Evolutionary conservation across 2,329 filamentous ascomycete species (phyloP).

Genomic region (Venturia effusa): DNA sequence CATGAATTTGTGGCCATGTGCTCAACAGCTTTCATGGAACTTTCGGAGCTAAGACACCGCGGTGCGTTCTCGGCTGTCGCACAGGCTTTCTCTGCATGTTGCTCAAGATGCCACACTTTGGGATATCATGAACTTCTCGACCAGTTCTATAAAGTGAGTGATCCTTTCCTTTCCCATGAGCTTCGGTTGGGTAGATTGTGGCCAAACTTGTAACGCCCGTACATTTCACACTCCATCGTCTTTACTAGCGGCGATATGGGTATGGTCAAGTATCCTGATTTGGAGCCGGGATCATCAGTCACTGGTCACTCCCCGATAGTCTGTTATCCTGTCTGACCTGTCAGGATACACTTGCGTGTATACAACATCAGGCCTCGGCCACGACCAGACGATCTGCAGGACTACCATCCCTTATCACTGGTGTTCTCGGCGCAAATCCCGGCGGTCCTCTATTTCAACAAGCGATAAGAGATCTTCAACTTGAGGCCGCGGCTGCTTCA

Average conservation of each 20-base stretch:
- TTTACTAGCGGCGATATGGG: neutral
- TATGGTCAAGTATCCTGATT: neutral
- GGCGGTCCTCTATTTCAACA: conserved; percentile 46
- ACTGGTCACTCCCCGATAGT: neutral
- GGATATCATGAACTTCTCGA: conserved; percentile 30
- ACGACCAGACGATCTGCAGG: conserved; percentile 83
- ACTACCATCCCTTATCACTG: conserved; percentile 76
- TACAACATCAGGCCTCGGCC: conserved; percentile 65
- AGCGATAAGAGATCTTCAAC: conserved; percentile 52
- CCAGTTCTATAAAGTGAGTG: conserved; percentile 53
- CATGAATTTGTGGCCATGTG: conserved; percentile 57
- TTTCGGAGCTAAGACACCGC: conserved; percentile 74
- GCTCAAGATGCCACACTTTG: conserved; percentile 51
- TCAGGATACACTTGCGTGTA: conserved; percentile 55
- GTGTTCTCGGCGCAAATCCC: conserved; percentile 60
- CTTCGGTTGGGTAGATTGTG: neutral
- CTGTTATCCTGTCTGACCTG: neutral
- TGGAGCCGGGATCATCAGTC: neutral
- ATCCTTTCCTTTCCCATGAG: neutral
- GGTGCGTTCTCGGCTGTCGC: conserved; percentile 92
- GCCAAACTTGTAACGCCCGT: neutral
- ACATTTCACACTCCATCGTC: neutral
- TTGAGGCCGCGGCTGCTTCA: conserved; percentile 47
- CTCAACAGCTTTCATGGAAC: conserved; percentile 66
- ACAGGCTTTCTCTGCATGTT: conserved; percentile 74